Base-by-base conservation (phyloP, 108 stramenopile species). In the Pseudonitzschia multiseries region DNA sequence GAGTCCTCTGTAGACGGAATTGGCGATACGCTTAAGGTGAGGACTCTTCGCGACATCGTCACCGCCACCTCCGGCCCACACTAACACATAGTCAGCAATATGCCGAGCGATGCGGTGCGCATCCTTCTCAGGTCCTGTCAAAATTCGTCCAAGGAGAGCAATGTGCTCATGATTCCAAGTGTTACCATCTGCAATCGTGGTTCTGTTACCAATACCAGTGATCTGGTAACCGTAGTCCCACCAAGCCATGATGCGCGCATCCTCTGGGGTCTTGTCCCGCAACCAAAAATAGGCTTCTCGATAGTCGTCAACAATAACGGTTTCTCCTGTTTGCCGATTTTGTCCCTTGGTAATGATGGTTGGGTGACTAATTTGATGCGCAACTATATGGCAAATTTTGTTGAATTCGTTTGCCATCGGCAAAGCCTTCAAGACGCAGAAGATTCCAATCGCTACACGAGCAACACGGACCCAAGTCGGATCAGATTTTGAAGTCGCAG, bases 121-220 rank as follows among this genome's bases (percentile, higher is more conserved):
- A 57, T 97, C 95, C 72, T 95, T 91, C 75, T 96, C 89, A 26
- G 95, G 84, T 3, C 93, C 83, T 1, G 98, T 96, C 41, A 99
- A 79, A 18, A 86, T 82, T 62, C 93, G 83, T 31, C 99, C 99
- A 2, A 99, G 82, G 27, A 98, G 87, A 15, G 99, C 99, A 83
- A 99, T 99, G 76, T 98, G 99, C 68, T 97, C 97, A 73, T 99
- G 97, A 83, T 99, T 99, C 99, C 99, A 99, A 31, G 99, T 99
- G 79, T 99, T 99, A 20, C 97, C 97, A 81, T 99, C 99, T 1
- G 97, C 99, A 74, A 99, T 93, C 0, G 97, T 97, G 10, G 99
- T 99, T 33, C 99, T 89, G 75, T 99, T 98, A 31, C 87, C 93
- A 74, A 99, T 98, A 27, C 79, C 99, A 65, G 93, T 91, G 72